These are phyloP conservation scores for Mrakia frigida DNA, from an alignment of 768 basidiomycete genomes.

Conservation along the genomic window DNA sequence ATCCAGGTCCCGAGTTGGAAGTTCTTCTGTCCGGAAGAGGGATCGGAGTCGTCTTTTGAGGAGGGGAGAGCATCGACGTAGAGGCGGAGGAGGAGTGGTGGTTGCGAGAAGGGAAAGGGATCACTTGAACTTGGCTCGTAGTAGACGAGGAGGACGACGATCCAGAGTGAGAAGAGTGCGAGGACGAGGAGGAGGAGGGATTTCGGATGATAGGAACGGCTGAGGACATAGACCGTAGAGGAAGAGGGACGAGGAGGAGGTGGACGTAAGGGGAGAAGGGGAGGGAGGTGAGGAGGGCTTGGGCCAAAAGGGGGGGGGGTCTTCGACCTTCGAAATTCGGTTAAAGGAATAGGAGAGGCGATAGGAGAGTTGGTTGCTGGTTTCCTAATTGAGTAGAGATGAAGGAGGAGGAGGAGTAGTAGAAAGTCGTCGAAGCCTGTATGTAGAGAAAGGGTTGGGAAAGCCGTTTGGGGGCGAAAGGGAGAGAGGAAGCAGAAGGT, in stretches of 20 bases:
- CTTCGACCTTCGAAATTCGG: no score
- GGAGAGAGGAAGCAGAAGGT: no score
- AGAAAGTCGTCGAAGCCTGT: no score
- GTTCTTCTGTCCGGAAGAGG: not conserved
- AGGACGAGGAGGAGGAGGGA: not conserved
- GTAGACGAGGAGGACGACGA: not conserved
- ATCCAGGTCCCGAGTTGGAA: not conserved
- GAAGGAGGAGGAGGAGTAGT: no score
- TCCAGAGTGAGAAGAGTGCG: not conserved
- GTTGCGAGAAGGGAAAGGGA: not conserved
- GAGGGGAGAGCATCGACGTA: conserved; percentile 15
- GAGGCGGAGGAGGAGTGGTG: not conserved
- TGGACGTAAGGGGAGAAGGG: not conserved
- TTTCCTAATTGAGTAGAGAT: no score
- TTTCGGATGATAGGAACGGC: not conserved
- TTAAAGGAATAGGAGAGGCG: no score
- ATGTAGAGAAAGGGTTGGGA: no score
- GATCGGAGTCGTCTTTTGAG: conserved; percentile 11
- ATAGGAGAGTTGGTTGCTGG: no score
- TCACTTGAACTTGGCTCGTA: not conserved
- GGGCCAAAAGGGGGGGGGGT: not conserved
- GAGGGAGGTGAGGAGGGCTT: not conserved
- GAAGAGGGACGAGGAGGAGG: not conserved
- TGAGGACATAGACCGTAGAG: not conserved
- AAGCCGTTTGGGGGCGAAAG: no score